Percentiles rank a stretch among this genome's conserved stretches.
Evolutionary conservation across 2,329 filamentous ascomycete species (phyloP).

Genomic region (Venturia pyrina): DNA sequence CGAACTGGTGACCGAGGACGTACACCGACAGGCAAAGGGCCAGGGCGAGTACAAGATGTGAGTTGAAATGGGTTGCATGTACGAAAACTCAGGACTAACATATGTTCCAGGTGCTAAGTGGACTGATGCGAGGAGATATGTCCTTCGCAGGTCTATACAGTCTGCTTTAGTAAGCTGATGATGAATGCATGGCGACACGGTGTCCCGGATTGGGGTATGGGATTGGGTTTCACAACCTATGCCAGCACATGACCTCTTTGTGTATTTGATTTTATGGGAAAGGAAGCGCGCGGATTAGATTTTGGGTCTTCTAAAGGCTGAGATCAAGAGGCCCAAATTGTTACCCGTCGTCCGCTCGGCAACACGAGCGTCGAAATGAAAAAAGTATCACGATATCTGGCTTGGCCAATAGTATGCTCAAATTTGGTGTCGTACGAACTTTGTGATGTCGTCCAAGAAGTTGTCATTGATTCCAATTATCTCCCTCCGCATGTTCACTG

Average conservation of each 20-base stretch:
- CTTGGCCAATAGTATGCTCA: neutral
- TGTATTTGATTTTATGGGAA: slow-evolving; percentile 3
- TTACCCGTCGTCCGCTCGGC: neutral
- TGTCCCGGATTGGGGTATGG: neutral
- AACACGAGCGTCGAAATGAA: slow-evolving; percentile 1
- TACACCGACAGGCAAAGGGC: slow-evolving; percentile 57
- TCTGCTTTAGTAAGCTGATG: slow-evolving; percentile 2
- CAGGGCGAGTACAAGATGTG: slow-evolving; percentile 67
- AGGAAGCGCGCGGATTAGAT: neutral
- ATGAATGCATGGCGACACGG: slow-evolving; percentile 2
- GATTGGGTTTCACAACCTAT: slow-evolving; percentile 4
- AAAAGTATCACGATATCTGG: neutral
- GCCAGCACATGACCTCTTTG: neutral
- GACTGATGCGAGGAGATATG: neutral
- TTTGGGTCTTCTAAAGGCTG: neutral
- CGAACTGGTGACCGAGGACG: slow-evolving; percentile 66
- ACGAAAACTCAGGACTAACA: neutral
- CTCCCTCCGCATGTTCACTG: neutral
- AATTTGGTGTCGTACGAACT: neutral
- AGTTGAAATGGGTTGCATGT: neutral
- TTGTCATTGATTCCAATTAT: too few relatives aligned
- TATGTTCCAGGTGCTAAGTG: neutral
- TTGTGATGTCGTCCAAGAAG: neutral
- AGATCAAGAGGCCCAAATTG: neutral
- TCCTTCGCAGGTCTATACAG: neutral